phyloP scores from a whole-genome alignment of 345 rosid species.

The Populus davidiana region DNA sequence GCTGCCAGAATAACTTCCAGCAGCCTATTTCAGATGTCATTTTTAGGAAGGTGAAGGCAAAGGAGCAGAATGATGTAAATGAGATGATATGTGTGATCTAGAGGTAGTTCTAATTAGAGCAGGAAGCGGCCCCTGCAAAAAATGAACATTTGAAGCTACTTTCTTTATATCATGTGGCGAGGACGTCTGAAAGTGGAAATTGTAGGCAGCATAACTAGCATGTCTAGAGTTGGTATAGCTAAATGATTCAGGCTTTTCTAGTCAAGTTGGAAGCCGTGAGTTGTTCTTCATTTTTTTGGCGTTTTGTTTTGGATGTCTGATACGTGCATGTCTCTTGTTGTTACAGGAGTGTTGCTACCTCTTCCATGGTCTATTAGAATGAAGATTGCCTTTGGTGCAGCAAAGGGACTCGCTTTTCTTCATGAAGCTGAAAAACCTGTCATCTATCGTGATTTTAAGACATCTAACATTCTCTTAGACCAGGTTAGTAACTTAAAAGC shows the following conservation, averaged over 20 bases:
- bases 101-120: no score
- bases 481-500: constrained; percentile 44
- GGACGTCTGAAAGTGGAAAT: background rate
- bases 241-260: background rate
- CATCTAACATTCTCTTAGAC: constrained; percentile 87
- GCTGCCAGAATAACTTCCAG: background rate
- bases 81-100: no score
- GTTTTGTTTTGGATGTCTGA: no score
- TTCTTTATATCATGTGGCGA: background rate
- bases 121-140: no score
- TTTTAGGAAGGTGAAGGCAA: background rate
- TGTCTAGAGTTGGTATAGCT: background rate
- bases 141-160: background rate
- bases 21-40: background rate
- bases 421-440: constrained; percentile 96
- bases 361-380: constrained; percentile 83
- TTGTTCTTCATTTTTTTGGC: background rate
- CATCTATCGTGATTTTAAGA: constrained; percentile 94
- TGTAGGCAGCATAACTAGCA: background rate
- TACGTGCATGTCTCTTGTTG: constrained; percentile 5
- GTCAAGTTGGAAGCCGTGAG: background rate
- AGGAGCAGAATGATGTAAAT: no score
- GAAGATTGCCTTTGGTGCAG: constrained; percentile 95
- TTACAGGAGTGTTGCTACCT: constrained; percentile 84
- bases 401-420: constrained; percentile 93